A percentile compares a stretch with the other conserved stretches of the same genome.
Evolutionary conservation across 805 yeast genomes (phyloP).

Genomic region (Metschnikowia cerradonensis): DNA sequence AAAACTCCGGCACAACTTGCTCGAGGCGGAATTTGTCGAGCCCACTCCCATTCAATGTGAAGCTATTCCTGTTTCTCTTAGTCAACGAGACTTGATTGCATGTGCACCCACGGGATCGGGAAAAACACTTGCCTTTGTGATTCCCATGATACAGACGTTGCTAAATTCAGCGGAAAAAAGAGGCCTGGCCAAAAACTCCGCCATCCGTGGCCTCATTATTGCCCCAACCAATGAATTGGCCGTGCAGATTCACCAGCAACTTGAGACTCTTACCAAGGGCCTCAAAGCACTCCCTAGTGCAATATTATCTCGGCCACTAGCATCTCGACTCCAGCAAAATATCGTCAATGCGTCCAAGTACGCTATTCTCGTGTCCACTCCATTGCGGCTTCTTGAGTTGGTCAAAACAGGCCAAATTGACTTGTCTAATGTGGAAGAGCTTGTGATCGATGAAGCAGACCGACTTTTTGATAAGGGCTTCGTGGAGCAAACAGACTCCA

Average conservation of each 20-base stretch:
- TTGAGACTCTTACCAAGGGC: conserved; percentile 54
- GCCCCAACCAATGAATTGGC: conserved; percentile 97
- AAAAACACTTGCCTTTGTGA: conserved; percentile 84
- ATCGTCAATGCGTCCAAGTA: conserved; percentile 57
- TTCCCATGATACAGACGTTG: conserved; percentile 68
- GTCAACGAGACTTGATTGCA: conserved; percentile 74
- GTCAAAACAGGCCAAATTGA: conserved; percentile 59
- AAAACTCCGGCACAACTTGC: conserved; percentile 56
- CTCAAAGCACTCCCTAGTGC: conserved; percentile 53
- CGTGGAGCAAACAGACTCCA: conserved; percentile 85
- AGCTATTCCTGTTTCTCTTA: conserved; percentile 70
- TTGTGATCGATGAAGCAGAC: conserved; percentile 95
- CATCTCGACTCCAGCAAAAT: conserved; percentile 62
- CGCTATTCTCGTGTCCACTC: conserved; percentile 84
- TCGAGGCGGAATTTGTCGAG: conserved; percentile 65
- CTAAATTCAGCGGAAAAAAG: conserved; percentile 17
- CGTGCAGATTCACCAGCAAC: conserved; percentile 71
- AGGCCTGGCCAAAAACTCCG: conserved; percentile 33
- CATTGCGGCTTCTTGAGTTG: conserved; percentile 79
- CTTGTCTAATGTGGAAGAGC: conserved; percentile 61
- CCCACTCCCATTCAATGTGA: conserved; percentile 96
- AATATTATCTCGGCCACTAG: conserved; percentile 65
- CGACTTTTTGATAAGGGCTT: conserved; percentile 83
- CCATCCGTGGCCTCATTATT: conserved; percentile 71
- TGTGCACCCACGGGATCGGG: conserved; percentile 99